Evolutionary conservation across 2,329 filamentous ascomycete genomes (phyloP).

Genomic region (Corynespora cassiicola): DNA sequence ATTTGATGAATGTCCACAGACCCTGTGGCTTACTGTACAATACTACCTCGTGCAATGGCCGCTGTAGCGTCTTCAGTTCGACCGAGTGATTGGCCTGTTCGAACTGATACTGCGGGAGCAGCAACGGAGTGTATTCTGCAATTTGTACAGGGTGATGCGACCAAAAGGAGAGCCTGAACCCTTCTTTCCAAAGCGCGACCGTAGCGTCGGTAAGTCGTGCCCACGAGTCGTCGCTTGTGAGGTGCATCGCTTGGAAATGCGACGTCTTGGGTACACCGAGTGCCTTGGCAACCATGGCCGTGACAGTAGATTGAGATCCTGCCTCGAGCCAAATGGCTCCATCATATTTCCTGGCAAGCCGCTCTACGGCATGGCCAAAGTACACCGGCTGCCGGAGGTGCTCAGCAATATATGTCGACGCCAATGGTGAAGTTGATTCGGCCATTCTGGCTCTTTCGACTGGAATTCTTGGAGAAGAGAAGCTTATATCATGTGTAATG

Average conservation of each 20-base stretch:
- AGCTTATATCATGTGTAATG: constrained; percentile 33
- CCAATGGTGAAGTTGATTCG: neutral
- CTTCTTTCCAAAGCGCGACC: constrained; percentile 49
- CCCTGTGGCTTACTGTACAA: constrained; percentile 14
- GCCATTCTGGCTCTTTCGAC: constrained; percentile 29
- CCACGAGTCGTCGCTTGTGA: constrained; percentile 3
- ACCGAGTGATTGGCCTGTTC: constrained; percentile 29
- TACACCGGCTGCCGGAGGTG: constrained; percentile 56
- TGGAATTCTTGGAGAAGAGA: constrained; percentile 37
- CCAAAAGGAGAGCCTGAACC: constrained; percentile 49
- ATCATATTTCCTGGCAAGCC: constrained; percentile 40
- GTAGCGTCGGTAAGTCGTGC: constrained; percentile 33
- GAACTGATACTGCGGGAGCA: constrained; percentile 40
- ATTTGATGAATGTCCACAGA: constrained; percentile 24
- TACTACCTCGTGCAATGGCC: neutral
- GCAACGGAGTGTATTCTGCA: constrained; percentile 34
- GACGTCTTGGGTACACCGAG: constrained; percentile 13
- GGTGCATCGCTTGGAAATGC: constrained; percentile 13
- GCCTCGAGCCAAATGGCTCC: constrained; percentile 28
- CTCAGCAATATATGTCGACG: constrained; percentile 15
- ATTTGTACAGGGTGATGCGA: constrained; percentile 39
- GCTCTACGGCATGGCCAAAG: constrained; percentile 51
- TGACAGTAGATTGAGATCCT: constrained; percentile 28
- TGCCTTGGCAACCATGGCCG: constrained; percentile 35
- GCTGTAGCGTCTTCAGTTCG: constrained; percentile 7